Base-by-base conservation (phyloP, 148 eudicot species). In the Silene latifolia region DNA sequence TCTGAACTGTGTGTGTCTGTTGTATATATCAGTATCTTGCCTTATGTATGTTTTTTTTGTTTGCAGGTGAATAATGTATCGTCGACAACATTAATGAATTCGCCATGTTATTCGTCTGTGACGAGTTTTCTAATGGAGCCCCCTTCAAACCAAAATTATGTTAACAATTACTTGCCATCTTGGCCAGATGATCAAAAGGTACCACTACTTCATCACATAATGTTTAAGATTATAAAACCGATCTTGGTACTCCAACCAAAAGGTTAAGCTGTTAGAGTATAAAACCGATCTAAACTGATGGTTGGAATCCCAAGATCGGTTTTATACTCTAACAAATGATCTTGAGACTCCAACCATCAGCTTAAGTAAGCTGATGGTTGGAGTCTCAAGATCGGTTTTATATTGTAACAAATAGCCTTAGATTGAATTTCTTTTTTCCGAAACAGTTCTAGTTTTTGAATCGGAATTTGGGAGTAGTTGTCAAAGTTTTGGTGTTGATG, bases 91-190 rank as follows among this genome's bases (percentile, higher is more conserved):
- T 84, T 85, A 72, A 82, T 81, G 71, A 81, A 83, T 72, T 80
- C 86, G 71, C 79, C 72, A 12, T 61, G 74, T 1, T 72, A 63
- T 21, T 18, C 80, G 21, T 82, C 88, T 72, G 78, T 74, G 27
- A 29, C 80, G 25, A 82, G 72, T 82, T 85, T 81, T 60, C 83
- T 79, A 80, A 83, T 86, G 78, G 98, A 91, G 93, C 93, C 88
- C 91, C 93, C 98, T 91, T 91, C 97, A 85, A 91, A 82, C 95
- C 95, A 91, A 91, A 88, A 73, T 59, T 75, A 64, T 74, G 77
- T 71, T 67, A 83, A 71, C 78, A 84, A 76, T 71, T 83, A 69
- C 79, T 58, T 79, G 59, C 77, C 87, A 11, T 63, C 75, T 35
- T 81, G 86, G 91, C 82, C 84, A 23, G 90, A 82, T 51, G 88